Conservation (phyloP, 495 filamentous ascomycete species). For the Penicillium robsamsonii region DNA sequence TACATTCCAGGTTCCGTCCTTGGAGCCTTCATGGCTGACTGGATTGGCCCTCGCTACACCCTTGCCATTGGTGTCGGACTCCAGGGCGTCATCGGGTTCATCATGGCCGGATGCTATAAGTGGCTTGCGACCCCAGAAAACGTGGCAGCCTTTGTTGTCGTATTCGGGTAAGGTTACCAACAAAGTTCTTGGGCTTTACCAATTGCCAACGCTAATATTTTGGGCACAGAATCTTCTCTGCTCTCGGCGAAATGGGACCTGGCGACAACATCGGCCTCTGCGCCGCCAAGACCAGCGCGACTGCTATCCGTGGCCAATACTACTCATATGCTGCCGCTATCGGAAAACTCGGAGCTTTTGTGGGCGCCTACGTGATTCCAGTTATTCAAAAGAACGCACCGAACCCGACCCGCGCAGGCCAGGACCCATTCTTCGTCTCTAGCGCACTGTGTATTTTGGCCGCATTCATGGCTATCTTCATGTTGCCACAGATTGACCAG, state of each 20-base stretch:
- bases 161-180: conserved; percentile 53
- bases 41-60: conserved; percentile 69
- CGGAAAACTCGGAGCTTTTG: conserved; percentile 86
- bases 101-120: conserved; percentile 77
- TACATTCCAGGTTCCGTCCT: conserved; percentile 78
- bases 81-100: conserved; percentile 78
- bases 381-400: conserved; percentile 65
- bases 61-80: conserved; percentile 63
- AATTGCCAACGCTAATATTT: conserved; percentile 4
- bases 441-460: conserved; percentile 63
- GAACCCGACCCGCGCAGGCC: conserved; percentile 57
- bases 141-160: conserved; percentile 74
- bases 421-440: conserved; percentile 79
- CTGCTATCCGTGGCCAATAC: conserved; percentile 83
- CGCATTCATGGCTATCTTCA: conserved; percentile 56
- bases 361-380: conserved; percentile 82
- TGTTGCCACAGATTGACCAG: conserved; percentile 66
- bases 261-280: conserved; percentile 89
- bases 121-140: conserved; percentile 58
- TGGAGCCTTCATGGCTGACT: conserved; percentile 73
- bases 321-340: conserved; percentile 84
- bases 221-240: conserved; percentile 66
- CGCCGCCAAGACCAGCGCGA: conserved; percentile 84
- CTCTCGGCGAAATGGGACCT: conserved; percentile 80
- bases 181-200: too few relatives aligned